phyloP scores from a whole-genome alignment of 2,329 filamentous ascomycete genomes.

The Trichothecium roseum region DNA sequence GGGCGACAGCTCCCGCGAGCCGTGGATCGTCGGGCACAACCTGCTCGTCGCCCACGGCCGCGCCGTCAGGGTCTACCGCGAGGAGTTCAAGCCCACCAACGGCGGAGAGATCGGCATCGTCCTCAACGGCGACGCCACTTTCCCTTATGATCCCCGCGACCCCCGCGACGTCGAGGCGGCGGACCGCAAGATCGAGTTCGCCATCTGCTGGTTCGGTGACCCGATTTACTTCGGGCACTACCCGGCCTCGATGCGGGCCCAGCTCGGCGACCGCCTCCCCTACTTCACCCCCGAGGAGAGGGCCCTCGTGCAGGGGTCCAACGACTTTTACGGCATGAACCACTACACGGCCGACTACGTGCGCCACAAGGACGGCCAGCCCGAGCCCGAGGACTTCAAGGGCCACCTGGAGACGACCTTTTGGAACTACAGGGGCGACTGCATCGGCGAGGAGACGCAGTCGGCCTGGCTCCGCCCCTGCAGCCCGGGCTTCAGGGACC shows the following conservation, averaged over 20 bases:
- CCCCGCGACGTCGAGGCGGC: slow-evolving; percentile 65
- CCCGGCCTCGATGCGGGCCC: slow-evolving; percentile 71
- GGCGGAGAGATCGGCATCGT: slow-evolving; percentile 80
- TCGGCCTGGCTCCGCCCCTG: slow-evolving; percentile 72
- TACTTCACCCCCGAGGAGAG: slow-evolving; percentile 62
- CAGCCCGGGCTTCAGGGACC: slow-evolving; percentile 64
- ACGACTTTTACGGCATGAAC: slow-evolving; percentile 94
- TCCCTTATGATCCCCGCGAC: slow-evolving; percentile 73
- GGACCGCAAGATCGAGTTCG: slow-evolving; percentile 75
- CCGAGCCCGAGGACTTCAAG: slow-evolving; percentile 55
- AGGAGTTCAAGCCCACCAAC: slow-evolving; percentile 65
- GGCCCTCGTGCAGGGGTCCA: slow-evolving; percentile 69
- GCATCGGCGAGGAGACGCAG: slow-evolving; percentile 74
- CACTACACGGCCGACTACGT: slow-evolving; percentile 87
- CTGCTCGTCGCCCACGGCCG: slow-evolving; percentile 69
- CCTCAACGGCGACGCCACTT: slow-evolving; percentile 73
- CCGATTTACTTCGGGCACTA: slow-evolving; percentile 79
- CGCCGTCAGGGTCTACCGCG: slow-evolving; percentile 72
- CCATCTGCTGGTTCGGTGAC: slow-evolving; percentile 82
- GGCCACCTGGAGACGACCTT: slow-evolving; percentile 68
- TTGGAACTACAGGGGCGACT: slow-evolving; percentile 59
- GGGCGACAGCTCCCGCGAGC: slow-evolving; percentile 67
- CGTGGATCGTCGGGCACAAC: slow-evolving; percentile 76
- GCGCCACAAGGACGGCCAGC: slow-evolving; percentile 53
- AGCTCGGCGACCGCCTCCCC: slow-evolving; percentile 70